phyloP scores from a whole-genome alignment of 345 rosid genomes.

The Syzygium aromaticum region DNA sequence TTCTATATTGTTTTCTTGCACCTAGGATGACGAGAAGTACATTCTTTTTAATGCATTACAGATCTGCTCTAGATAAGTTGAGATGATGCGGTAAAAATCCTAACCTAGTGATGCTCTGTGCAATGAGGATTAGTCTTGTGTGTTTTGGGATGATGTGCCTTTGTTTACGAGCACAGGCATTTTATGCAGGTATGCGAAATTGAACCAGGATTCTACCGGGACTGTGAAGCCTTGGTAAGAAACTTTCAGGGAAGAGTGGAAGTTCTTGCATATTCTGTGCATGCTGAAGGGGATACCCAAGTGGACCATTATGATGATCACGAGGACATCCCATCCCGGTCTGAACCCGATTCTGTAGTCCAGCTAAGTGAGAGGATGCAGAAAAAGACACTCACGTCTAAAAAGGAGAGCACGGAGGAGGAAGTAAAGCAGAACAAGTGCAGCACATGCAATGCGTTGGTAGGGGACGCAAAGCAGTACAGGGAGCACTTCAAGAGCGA shows the following conservation, averaged over 20 bases:
- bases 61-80: neutral
- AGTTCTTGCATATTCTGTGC: constrained; percentile 83
- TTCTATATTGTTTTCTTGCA: neutral
- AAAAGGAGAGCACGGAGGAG: constrained; percentile 21
- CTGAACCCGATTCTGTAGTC: constrained; percentile 20
- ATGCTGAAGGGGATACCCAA: constrained; percentile 80
- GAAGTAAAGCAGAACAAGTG: constrained; percentile 68
- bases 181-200: constrained; percentile 65
- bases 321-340: constrained; percentile 35
- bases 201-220: constrained; percentile 75
- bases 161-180: neutral
- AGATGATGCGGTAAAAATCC: neutral
- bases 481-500: constrained; percentile 92
- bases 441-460: constrained; percentile 69
- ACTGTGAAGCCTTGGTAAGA: constrained; percentile 73
- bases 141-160: neutral
- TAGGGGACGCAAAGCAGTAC: constrained; percentile 73
- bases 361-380: constrained; percentile 47
- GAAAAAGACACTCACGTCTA: constrained; percentile 40
- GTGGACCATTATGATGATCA: constrained; percentile 71
- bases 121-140: neutral
- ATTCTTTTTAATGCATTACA: neutral
- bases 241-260: constrained; percentile 79
- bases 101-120: neutral
- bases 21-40: neutral